phyloP scores from a whole-genome alignment of 345 rosid species.

The Erysimum cheiranthoides region DNA sequence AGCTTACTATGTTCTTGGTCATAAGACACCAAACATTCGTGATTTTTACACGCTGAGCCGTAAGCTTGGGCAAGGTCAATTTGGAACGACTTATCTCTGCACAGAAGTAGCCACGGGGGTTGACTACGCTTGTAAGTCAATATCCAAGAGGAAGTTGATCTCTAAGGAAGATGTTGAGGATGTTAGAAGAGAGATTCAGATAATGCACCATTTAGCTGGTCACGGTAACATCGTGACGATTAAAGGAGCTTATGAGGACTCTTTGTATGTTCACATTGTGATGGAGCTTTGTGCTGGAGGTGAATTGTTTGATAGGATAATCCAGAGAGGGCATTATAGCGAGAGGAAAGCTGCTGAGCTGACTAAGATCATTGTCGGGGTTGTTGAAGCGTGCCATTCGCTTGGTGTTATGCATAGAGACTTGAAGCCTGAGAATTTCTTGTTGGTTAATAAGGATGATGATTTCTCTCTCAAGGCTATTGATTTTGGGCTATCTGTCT shows the following conservation, averaged over 20 bases:
- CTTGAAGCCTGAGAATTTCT: slow-evolving; percentile 97
- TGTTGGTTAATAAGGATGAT: slow-evolving; percentile 97
- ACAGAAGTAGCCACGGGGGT: slow-evolving; percentile 61
- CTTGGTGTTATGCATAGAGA: slow-evolving; percentile 99
- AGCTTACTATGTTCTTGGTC: slow-evolving; percentile 84
- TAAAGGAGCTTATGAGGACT: slow-evolving; percentile 94
- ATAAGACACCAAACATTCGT: slow-evolving; percentile 80
- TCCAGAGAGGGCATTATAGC: slow-evolving; percentile 95
- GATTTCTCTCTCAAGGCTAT: slow-evolving; percentile 98
- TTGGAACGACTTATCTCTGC: slow-evolving; percentile 90
- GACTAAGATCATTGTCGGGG: slow-evolving; percentile 93
- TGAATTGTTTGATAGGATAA: slow-evolving; percentile 94
- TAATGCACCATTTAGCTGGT: slow-evolving; percentile 99
- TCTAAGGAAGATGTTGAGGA: slow-evolving; percentile 96
- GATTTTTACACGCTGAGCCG: slow-evolving; percentile 81
- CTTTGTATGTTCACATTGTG: slow-evolving; percentile 83
- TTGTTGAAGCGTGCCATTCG: slow-evolving; percentile 95
- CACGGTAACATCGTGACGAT: slow-evolving; percentile 88
- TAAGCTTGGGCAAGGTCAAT: slow-evolving; percentile 96
- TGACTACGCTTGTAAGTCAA: slow-evolving; percentile 96
- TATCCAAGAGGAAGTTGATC: slow-evolving; percentile 93
- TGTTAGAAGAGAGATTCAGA: slow-evolving; percentile 97
- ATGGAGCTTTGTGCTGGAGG: slow-evolving; percentile 99
- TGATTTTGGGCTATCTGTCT: slow-evolving; percentile 96
- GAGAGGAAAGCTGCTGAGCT: slow-evolving; percentile 96